Conservation (phyloP, 2,329 filamentous ascomycete genomes). For the Thielaviopsis musarum region DNA sequence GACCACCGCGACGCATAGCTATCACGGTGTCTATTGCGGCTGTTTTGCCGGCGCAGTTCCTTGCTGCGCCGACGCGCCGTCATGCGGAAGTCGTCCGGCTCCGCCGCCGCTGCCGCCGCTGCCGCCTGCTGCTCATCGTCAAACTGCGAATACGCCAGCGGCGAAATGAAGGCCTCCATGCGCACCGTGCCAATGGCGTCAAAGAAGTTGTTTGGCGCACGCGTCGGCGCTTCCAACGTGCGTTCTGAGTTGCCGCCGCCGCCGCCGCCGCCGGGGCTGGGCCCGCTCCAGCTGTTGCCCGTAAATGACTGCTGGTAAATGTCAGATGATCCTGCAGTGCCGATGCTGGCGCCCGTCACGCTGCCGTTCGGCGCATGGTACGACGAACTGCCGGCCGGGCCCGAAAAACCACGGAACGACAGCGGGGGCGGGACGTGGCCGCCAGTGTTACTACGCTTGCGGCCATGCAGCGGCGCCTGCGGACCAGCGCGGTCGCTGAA, state of each 20-base stretch:
- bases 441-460: constrained; percentile 81
- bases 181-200: constrained; percentile 80
- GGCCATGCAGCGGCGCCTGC: constrained; percentile 41
- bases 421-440: constrained; percentile 53
- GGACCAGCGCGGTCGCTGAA: constrained; percentile 37
- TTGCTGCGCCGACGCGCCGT: constrained; percentile 36
- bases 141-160: constrained; percentile 32
- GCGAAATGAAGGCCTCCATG: constrained; percentile 91
- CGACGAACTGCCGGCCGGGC: constrained; percentile 26
- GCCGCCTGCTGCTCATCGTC: constrained; percentile 21
- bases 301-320: constrained; percentile 37
- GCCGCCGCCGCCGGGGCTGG: constrained; percentile 24
- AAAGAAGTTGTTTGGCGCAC: constrained; percentile 48
- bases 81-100: constrained; percentile 32
- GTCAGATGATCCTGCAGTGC: constrained; percentile 44
- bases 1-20: constrained; percentile 27
- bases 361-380: constrained; percentile 36
- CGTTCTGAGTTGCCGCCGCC: constrained; percentile 25
- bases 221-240: constrained; percentile 39
- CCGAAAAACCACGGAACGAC: constrained; percentile 66
- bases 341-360: constrained; percentile 38
- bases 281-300: constrained; percentile 17
- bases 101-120: constrained; percentile 20
- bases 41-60: constrained; percentile 33
- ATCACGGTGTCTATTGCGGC: constrained; percentile 37